phyloP scores from a whole-genome alignment of 208 protist species.

The Giardia duodenalis region DNA sequence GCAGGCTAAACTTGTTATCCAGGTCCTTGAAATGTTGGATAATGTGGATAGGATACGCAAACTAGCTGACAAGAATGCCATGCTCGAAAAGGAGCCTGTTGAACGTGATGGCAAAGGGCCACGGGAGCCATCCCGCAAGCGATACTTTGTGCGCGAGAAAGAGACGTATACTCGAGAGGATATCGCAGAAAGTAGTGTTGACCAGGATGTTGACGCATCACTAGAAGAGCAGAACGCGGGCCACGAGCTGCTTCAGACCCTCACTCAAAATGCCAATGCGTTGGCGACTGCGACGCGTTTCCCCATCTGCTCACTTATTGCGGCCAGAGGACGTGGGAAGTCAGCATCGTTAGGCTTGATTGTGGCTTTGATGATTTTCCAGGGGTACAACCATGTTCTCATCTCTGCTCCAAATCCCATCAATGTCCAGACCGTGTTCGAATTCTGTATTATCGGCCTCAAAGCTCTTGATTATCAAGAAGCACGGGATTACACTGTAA shows the following conservation, averaged over 20 bases:
- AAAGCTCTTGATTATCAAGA: constrained; percentile 77
- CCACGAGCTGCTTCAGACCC: background rate
- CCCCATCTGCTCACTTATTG: constrained; percentile 60
- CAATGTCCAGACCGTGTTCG: constrained; percentile 95
- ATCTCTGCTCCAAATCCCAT: constrained; percentile 87
- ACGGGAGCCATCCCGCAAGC: background rate
- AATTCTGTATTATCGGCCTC: constrained; percentile 87
- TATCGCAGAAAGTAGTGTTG: background rate
- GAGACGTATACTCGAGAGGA: background rate
- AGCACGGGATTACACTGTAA: constrained; percentile 81
- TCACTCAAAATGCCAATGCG: constrained; percentile 67
- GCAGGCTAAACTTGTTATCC: background rate
- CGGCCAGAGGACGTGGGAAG: constrained; percentile 90
- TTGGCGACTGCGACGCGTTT: too few species aligned
- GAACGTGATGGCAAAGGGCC: background rate
- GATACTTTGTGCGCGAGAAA: background rate
- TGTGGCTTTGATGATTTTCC: constrained; percentile 75
- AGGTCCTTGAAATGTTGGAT: background rate
- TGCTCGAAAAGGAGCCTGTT: background rate
- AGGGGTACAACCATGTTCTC: constrained; percentile 96
- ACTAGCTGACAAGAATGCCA: background rate
- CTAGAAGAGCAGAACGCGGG: background rate
- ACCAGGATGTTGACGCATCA: background rate
- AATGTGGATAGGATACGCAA: background rate
- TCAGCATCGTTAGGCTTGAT: constrained; percentile 70